Evolutionary conservation across 805 yeast species (phyloP).

Genomic region (Saccharomycopsis capsularis): DNA sequence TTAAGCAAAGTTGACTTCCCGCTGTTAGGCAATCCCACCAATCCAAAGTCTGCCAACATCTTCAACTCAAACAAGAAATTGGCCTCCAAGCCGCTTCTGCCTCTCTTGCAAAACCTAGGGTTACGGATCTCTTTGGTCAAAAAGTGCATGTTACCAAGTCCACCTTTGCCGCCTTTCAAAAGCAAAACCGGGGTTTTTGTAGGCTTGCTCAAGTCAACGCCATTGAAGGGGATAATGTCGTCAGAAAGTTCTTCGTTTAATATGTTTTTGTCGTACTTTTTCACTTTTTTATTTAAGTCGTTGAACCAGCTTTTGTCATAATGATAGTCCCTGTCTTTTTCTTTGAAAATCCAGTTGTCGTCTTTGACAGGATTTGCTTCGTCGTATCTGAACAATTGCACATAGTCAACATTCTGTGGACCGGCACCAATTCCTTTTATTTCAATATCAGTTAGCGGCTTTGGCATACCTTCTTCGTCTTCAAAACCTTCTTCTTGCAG

Average conservation of each 20-base stretch:
- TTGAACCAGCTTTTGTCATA: slow-evolving; percentile 57
- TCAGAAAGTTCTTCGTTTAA: slow-evolving; percentile 48
- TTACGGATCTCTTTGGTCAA: slow-evolving; percentile 75
- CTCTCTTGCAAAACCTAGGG: slow-evolving; percentile 81
- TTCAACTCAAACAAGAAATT: slow-evolving; percentile 77
- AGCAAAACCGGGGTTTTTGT: slow-evolving; percentile 62
- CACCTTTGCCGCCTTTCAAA: slow-evolving; percentile 85
- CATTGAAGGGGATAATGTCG: slow-evolving; percentile 76
- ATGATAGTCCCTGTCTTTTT: slow-evolving; percentile 67
- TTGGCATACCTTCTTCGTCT: slow-evolving; percentile 23
- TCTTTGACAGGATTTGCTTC: slow-evolving; percentile 49
- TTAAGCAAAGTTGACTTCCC: slow-evolving; percentile 87
- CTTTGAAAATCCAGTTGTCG: slow-evolving; percentile 85
- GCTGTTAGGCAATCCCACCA: slow-evolving; percentile 94
- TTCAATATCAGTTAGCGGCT: slow-evolving; percentile 22
- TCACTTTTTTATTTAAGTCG: slow-evolving; percentile 56
- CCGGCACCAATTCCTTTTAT: slow-evolving; percentile 29
- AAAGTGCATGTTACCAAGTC: slow-evolving; percentile 95
- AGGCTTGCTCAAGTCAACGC: slow-evolving; percentile 62
- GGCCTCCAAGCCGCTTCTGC: slow-evolving; percentile 62
- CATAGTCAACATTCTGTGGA: slow-evolving; percentile 27
- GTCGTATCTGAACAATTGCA: slow-evolving; percentile 55
- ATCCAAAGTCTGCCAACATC: slow-evolving; percentile 84
- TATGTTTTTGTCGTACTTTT: slow-evolving; percentile 52
- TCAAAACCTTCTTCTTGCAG: slow-evolving; percentile 16